Evolutionary conservation across 75 land plant species (phyloP), one percentile per base, ranked within the genome.

Genomic region (Pinus tabuliformis): DNA sequence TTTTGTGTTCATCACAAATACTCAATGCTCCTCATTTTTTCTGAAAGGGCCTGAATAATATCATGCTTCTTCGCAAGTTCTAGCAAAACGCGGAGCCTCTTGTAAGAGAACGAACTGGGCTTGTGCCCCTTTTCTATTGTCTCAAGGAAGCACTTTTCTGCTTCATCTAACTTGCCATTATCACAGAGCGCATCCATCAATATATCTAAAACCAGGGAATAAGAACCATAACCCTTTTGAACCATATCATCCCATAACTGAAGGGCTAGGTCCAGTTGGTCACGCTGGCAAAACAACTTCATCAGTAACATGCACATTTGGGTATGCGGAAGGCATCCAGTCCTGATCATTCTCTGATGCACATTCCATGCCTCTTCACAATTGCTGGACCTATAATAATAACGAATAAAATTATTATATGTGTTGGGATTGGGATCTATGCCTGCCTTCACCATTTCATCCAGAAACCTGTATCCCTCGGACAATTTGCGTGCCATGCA

Each of bases 301-400:
- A 89, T 60, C 14, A 93, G 80, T 26, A 93, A 87, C 83, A 90
- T 88, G 72, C 89, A 94, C 1, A 92, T 86, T 60, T 82, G 89
- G 3, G 90, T 90, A 61, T 88, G 83, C 0, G 96, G 92, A 73
- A 86, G 61, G 73, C 91, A 89, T 33, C 89, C 85, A 5, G 80
- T 77, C 22, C 66, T 58, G 73, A 86, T 89, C 95, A 92, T 92
- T 76, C 83, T 84, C 42, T 59, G 24, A 60, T 93, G 92, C 59
- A 91, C 81, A 70, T 65, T 77, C 80, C 90, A 91, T 17, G 90
- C 79, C 56, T 78, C 89, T 20, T 28, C 39, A 56, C 86, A 78
- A 63, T 88, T 81, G 61, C 86, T 88, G 8, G 88, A 73, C 85
- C 88, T 86, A 42, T 76, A 83, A 36, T 78, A 88, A 60, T 70